These are phyloP conservation scores for Chrysochromulina parva DNA, from an alignment of 78 protist species.

Conservation along the genomic window DNA sequence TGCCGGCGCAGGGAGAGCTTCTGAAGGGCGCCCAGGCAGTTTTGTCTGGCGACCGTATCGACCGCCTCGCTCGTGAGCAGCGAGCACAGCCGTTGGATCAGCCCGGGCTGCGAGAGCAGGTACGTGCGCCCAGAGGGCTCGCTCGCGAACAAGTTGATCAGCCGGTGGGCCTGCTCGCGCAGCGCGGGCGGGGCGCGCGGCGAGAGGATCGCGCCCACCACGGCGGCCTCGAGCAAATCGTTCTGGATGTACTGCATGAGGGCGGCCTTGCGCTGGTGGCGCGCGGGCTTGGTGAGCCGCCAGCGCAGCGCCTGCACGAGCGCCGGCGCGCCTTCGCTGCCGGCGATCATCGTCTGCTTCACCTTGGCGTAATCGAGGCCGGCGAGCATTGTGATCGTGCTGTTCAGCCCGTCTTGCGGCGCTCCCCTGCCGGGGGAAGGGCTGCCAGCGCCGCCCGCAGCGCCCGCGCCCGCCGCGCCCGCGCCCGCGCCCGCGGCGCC, in stretches of 20 bases:
- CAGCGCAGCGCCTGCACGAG: conserved; percentile 46
- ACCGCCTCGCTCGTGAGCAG: background rate
- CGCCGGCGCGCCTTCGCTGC: background rate
- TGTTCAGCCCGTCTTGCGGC: background rate
- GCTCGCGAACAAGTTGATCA: conserved; percentile 6
- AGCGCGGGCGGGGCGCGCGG: background rate
- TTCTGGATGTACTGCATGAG: background rate
- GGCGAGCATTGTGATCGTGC: background rate
- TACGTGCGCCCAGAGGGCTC: conserved; percentile 26
- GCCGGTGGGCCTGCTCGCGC: background rate
- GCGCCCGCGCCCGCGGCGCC: background rate
- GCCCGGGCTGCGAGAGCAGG: background rate
- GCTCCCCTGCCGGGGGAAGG: no score
- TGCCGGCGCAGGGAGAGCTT: conserved; percentile 30
- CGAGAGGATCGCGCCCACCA: background rate
- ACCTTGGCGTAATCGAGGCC: background rate
- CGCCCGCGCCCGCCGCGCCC: background rate
- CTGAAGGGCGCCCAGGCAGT: conserved; percentile 39
- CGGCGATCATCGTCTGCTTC: background rate
- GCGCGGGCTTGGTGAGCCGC: conserved; percentile 18
- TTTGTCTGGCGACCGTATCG: background rate
- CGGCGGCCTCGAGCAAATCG: background rate
- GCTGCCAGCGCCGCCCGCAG: background rate
- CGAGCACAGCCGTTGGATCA: background rate
- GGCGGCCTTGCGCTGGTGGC: background rate